These are phyloP conservation scores for Coniochaeta hoffmannii DNA, from an alignment of 2,329 filamentous ascomycete species.

Conservation along the genomic window DNA sequence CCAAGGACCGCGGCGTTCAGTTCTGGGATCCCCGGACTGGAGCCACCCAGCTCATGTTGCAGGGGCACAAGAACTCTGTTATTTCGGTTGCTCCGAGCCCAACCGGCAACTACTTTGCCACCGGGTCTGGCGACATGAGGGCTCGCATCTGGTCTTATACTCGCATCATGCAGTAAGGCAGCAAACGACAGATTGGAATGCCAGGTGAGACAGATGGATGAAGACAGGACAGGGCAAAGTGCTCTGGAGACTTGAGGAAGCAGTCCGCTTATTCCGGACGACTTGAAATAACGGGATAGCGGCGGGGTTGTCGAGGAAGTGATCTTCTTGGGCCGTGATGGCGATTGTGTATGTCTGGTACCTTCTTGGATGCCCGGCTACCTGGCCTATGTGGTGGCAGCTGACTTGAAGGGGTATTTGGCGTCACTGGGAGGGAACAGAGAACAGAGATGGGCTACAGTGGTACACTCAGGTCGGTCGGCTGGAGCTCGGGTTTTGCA, in stretches of 20 bases:
- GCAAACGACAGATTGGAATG: background rate
- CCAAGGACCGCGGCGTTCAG: conserved; percentile 94
- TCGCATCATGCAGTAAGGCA: conserved; percentile 22
- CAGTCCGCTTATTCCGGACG: too few species aligned
- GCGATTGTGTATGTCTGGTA: too few species aligned
- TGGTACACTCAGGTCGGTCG: background rate
- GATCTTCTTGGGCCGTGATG: too few species aligned
- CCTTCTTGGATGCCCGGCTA: too few species aligned
- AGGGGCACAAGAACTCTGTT: conserved; percentile 97
- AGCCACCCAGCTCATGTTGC: conserved; percentile 93
- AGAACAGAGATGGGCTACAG: background rate
- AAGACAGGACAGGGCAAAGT: too few species aligned
- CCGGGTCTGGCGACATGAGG: conserved; percentile 94
- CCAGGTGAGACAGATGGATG: too few species aligned
- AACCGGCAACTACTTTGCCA: conserved; percentile 81
- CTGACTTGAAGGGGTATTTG: background rate
- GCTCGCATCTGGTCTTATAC: conserved; percentile 93
- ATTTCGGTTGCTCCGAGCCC: conserved; percentile 96
- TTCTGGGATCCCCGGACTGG: conserved; percentile 97
- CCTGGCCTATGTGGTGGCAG: too few species aligned
- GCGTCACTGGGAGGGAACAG: background rate
- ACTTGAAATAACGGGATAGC: too few species aligned
- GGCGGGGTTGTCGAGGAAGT: too few species aligned
- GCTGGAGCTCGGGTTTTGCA: background rate
- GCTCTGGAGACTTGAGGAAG: too few species aligned